phyloP scores from a whole-genome alignment of 495 filamentous ascomycete genomes.

The Aspergillus steynii region DNA sequence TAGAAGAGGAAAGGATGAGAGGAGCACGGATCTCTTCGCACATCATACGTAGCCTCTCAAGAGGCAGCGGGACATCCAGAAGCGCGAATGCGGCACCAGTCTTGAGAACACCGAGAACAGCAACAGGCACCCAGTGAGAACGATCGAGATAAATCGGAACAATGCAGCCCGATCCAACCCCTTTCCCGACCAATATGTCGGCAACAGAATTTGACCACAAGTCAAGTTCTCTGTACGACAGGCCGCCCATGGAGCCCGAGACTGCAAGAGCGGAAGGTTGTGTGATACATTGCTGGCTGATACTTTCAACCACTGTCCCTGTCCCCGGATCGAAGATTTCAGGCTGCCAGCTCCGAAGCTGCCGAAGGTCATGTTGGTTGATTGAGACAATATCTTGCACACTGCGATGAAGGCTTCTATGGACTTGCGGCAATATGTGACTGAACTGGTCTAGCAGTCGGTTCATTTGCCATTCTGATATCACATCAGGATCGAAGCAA shows the following conservation, averaged over 20 bases:
- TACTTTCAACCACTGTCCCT: slow-evolving; percentile 20
- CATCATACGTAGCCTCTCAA: slow-evolving; percentile 16
- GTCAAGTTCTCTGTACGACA: slow-evolving; percentile 28
- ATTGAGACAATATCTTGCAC: slow-evolving; percentile 10
- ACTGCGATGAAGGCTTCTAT: neutral
- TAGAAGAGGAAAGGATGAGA: slow-evolving; percentile 7
- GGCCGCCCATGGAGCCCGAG: slow-evolving; percentile 16
- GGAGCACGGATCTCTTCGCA: slow-evolving; percentile 7
- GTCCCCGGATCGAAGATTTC: neutral
- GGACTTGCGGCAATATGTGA: slow-evolving; percentile 20
- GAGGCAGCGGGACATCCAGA: slow-evolving; percentile 49
- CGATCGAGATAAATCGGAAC: slow-evolving; percentile 51
- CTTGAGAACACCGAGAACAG: slow-evolving; percentile 40
- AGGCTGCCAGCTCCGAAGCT: slow-evolving; percentile 14
- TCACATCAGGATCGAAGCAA: slow-evolving; percentile 13
- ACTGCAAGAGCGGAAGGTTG: slow-evolving; percentile 23
- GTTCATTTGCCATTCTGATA: slow-evolving; percentile 12
- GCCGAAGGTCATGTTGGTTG: slow-evolving; percentile 8
- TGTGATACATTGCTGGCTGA: slow-evolving; percentile 13
- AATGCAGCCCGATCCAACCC: slow-evolving; percentile 32
- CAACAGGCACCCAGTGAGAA: slow-evolving; percentile 41
- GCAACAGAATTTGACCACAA: slow-evolving; percentile 11
- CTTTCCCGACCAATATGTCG: slow-evolving; percentile 21
- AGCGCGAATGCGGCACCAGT: slow-evolving; percentile 50
- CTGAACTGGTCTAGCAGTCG: slow-evolving; percentile 19